These are phyloP conservation scores for Dryadomyces quercus-mongolicae DNA, from an alignment of 2,329 filamentous ascomycete genomes.

Conservation along the genomic window DNA sequence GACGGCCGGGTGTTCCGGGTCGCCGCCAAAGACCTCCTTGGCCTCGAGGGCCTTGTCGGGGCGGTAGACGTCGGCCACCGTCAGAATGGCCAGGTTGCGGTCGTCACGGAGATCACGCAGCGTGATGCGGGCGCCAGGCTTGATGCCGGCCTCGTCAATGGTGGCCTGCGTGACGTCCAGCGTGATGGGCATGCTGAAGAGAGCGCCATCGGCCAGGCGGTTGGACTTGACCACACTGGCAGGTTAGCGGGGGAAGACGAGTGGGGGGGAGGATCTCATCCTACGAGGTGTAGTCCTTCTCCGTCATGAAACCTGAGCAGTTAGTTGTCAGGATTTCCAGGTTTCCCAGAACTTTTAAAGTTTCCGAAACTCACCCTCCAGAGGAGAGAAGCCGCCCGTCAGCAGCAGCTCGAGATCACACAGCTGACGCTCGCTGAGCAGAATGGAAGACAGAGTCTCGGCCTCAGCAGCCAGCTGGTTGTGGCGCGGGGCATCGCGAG, in stretches of 20 bases:
- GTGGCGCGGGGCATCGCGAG: constrained; percentile 77
- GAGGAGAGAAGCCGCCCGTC: constrained; percentile 92
- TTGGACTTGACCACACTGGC: constrained; percentile 81
- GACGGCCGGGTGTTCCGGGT: constrained; percentile 84
- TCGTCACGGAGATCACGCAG: constrained; percentile 95
- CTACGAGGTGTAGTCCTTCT: constrained; percentile 92
- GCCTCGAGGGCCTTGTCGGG: constrained; percentile 88
- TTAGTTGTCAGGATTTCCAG: too few species aligned
- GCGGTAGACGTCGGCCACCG: constrained; percentile 87
- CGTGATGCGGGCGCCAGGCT: constrained; percentile 70
- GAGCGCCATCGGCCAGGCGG: constrained; percentile 75
- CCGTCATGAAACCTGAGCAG: constrained; percentile 75
- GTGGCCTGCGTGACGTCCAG: constrained; percentile 69
- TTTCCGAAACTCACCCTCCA: constrained; percentile 70
- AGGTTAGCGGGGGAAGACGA: not conserved
- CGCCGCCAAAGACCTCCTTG: constrained; percentile 84
- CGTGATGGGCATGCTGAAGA: constrained; percentile 96
- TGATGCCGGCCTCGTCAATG: constrained; percentile 63
- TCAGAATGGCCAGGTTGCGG: constrained; percentile 89
- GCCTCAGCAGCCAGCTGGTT: constrained; percentile 71
- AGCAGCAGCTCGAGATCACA: constrained; percentile 97
- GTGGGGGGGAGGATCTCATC: too few species aligned
- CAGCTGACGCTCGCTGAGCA: constrained; percentile 84
- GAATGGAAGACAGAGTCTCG: constrained; percentile 72
- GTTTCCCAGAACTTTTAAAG: too few species aligned